Evolutionary conservation across 495 filamentous ascomycete genomes (phyloP), one percentile per base, ranked within the genome.

Genomic region (Lophiostoma macrostomum): DNA sequence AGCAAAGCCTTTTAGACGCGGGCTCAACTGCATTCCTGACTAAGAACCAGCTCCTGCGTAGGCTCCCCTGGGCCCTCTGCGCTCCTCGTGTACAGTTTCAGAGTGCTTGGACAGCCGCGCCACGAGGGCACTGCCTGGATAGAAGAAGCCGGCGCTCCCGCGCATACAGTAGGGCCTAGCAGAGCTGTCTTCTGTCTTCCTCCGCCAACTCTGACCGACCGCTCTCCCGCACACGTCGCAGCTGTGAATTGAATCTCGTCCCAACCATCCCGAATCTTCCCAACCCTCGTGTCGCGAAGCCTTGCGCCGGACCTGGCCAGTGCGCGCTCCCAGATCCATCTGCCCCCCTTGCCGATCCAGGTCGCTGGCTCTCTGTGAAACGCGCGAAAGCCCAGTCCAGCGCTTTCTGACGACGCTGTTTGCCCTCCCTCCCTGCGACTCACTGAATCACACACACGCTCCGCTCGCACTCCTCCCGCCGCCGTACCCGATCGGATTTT

Each of bases 271-370:
- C 40, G 23, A 24, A 27, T 16, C 13, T 30, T 12, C 28, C 8
- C 28, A 16, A 2, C 14, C 6, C 43, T 34, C 16, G 27, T 8
- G 14, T 22, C n/a, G 11, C 28, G 12, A 7, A 16, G 8, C 13
- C 28, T 20, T 34, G 8, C 3, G 5, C 12, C 31, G n/a, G 31
- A 14, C 45, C 45, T 34, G 24, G 14, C 20, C 23, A 27, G 28
- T 19, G n/a, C 27, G 12, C 41, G 22, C 18, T 6, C 23, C 3
- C 20, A 20, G 24, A 11, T 19, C 37, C 3, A 11, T 22, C 3
- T 16, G 16, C 16, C 7, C 48, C 50, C 50, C 50, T 45, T 53
- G 50, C 50, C 50, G 50, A 53, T 53, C 50, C 50, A 43, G 6
- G 7, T 29, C 38, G 38, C 36, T 35, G 38, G 27, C 38, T 37